These are phyloP conservation scores for Pichia cabralensis DNA, from an alignment of 805 yeast species.

Conservation along the genomic window DNA sequence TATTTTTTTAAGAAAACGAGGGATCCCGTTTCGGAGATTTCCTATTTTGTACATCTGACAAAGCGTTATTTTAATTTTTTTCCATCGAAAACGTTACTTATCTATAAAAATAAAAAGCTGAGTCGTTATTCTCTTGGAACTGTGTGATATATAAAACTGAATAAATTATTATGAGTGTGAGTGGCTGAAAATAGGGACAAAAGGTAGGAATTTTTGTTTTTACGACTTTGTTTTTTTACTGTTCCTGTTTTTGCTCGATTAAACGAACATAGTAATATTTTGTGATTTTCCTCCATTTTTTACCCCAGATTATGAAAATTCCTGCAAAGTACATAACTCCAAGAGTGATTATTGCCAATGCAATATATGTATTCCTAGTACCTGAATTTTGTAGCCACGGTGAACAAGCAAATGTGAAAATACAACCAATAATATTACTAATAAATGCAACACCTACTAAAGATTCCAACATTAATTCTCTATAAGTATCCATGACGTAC, in stretches of 20 bases:
- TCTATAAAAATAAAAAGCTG: too few relatives aligned
- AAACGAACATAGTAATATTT: slow-evolving; percentile 39
- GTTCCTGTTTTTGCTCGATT: slow-evolving; percentile 25
- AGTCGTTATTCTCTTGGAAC: too few relatives aligned
- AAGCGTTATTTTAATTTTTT: too few relatives aligned
- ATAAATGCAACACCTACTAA: slow-evolving; percentile 58
- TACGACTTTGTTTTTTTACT: too few relatives aligned
- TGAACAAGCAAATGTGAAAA: slow-evolving; percentile 59
- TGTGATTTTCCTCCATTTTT: slow-evolving; percentile 45
- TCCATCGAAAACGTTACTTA: too few relatives aligned
- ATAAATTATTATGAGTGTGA: too few relatives aligned
- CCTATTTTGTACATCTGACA: too few relatives aligned
- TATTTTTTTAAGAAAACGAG: too few relatives aligned
- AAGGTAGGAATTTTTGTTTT: too few relatives aligned
- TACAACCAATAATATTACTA: slow-evolving; percentile 52
- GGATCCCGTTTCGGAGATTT: too few relatives aligned
- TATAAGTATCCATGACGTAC: slow-evolving; percentile 57
- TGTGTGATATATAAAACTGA: too few relatives aligned
- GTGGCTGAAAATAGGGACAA: too few relatives aligned
- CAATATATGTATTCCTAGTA: slow-evolving; percentile 49
- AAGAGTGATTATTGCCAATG: slow-evolving; percentile 49
- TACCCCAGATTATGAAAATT: slow-evolving; percentile 53
- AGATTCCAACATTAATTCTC: slow-evolving; percentile 55
- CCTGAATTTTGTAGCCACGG: slow-evolving; percentile 51
- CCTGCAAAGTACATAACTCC: slow-evolving; percentile 42